These are phyloP conservation scores for Nicotiana attenuata DNA, from an alignment of 257 asterid genomes.

Conservation along the genomic window DNA sequence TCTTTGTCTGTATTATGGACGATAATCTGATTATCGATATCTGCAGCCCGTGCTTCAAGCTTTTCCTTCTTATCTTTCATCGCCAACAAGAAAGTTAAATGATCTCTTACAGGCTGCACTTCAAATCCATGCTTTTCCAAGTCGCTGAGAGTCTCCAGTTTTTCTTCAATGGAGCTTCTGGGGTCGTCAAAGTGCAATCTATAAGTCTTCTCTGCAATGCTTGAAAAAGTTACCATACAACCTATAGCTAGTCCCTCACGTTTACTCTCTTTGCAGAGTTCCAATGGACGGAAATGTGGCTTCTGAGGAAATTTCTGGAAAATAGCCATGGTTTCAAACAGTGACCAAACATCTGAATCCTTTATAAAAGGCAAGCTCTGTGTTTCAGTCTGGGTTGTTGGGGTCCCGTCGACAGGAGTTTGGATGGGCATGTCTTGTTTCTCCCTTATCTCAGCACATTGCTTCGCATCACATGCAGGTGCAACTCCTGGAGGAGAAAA, in stretches of 20 bases:
- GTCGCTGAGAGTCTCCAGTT: constrained; percentile 46
- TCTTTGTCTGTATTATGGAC: constrained; percentile 21
- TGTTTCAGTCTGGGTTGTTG: constrained; percentile 16
- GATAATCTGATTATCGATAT: constrained; percentile 24
- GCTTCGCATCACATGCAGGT: constrained; percentile 22
- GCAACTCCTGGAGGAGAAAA: constrained; percentile 29
- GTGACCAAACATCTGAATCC: constrained; percentile 53
- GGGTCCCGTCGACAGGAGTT: background rate
- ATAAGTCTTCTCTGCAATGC: constrained; percentile 46
- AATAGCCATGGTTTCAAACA: constrained; percentile 63
- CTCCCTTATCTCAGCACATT: constrained; percentile 20
- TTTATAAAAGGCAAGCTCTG: constrained; percentile 59
- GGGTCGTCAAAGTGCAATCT: constrained; percentile 43
- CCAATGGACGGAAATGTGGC: constrained; percentile 76
- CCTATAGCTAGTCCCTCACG: constrained; percentile 86
- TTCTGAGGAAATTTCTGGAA: constrained; percentile 65
- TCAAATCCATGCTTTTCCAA: constrained; percentile 70
- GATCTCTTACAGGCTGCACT: constrained; percentile 32
- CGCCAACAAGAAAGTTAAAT: constrained; percentile 25
- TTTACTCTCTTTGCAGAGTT: constrained; percentile 40
- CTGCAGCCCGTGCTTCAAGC: constrained; percentile 21
- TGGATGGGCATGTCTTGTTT: constrained; percentile 16
- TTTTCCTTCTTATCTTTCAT: constrained; percentile 35
- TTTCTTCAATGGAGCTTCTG: constrained; percentile 35
- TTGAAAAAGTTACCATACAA: constrained; percentile 58